Base-by-base conservation (phyloP, 192 early-diverging fungal genomes). In the Podila horticola region DNA sequence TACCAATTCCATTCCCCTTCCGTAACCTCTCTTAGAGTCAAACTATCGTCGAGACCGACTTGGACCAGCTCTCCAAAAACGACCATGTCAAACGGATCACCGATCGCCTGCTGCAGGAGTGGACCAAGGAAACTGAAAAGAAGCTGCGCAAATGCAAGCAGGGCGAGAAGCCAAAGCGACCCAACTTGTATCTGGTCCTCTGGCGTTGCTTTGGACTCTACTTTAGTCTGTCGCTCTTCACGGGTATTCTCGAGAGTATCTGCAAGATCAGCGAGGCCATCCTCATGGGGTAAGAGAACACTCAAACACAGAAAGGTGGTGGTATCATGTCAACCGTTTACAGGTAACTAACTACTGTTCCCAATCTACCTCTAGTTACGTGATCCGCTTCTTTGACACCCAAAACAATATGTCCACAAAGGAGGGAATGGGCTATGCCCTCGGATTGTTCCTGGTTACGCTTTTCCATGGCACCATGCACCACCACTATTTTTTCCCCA, bases 201-300 rank as follows among this genome's bases (percentile, higher is more conserved):
- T 59, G 67, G 67, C 55, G 67, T 26, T 69, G 67, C 55, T 77
- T 74, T 65, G 83, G 83, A 15, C 50, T 66, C 31, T 84, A 84
- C 59, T 79, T 77, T 24, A 57, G 49, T 52, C 19, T 84, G 6
- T 74, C 74, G 15, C 26, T 69, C 10, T 58, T 84, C 62, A 74
- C 70, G 3, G 83, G 83, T 19, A 24, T 74, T 33, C 9, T 74
- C 20, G 83, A 84, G 52, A 66, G 66, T 67, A 52, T 59, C 51
- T 75, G 70, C 72, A 84, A 84, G 83, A 84, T 84, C 69, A 66
- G 74, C n/a, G 83, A 84, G 13, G 83, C 83, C 2, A 69, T 84
- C 30, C 75, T 84, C 58, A 77, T 84, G 74, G 83, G 83, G 71
- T 83, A 83, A 52, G 76, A 64, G 33, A n/a, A 1, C 11, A 31